Evolutionary conservation across 352 stramenopile genomes (phyloP).

Genomic region (Saprolegnia diclina): DNA sequence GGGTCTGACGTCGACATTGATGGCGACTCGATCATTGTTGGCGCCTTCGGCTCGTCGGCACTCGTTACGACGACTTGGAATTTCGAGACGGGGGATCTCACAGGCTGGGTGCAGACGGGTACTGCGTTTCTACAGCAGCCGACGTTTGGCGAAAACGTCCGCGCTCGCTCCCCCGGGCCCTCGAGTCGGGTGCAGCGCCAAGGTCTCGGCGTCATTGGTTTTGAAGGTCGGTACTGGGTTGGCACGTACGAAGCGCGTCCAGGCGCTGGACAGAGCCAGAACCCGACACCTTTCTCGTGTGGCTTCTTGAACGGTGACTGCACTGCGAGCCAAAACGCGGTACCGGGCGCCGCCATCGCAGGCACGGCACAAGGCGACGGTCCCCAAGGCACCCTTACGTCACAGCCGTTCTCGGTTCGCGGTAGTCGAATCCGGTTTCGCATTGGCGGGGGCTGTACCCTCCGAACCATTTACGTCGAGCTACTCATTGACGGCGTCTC

Average conservation of each 20-base stretch:
- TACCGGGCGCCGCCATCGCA: slow-evolving; percentile 52
- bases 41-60: slow-evolving; percentile 55
- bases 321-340: slow-evolving; percentile 62
- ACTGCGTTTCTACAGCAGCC: slow-evolving; percentile 91
- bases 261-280: slow-evolving; percentile 52
- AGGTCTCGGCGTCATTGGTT: slow-evolving; percentile 23
- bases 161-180: slow-evolving; percentile 66
- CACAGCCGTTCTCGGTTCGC: slow-evolving; percentile 89
- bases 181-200: background rate
- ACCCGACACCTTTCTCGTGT: slow-evolving; percentile 40
- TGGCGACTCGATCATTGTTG: slow-evolving; percentile 70
- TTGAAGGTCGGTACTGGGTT: slow-evolving; percentile 91
- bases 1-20: slow-evolving; percentile 66
- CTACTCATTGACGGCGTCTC: slow-evolving; percentile 90
- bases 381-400: slow-evolving; percentile 89
- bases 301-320: slow-evolving; percentile 67
- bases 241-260: slow-evolving; percentile 90
- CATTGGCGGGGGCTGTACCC: slow-evolving; percentile 93
- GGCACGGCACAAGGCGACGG: slow-evolving; percentile 87
- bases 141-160: slow-evolving; percentile 93
- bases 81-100: slow-evolving; percentile 95
- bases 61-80: slow-evolving; percentile 92
- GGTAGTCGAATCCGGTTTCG: slow-evolving; percentile 88
- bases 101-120: slow-evolving; percentile 90
- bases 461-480: slow-evolving; percentile 88